Evolutionary conservation across 192 early-diverging fungal species (phyloP).

Genomic region (Coemansia sp.): DNA sequence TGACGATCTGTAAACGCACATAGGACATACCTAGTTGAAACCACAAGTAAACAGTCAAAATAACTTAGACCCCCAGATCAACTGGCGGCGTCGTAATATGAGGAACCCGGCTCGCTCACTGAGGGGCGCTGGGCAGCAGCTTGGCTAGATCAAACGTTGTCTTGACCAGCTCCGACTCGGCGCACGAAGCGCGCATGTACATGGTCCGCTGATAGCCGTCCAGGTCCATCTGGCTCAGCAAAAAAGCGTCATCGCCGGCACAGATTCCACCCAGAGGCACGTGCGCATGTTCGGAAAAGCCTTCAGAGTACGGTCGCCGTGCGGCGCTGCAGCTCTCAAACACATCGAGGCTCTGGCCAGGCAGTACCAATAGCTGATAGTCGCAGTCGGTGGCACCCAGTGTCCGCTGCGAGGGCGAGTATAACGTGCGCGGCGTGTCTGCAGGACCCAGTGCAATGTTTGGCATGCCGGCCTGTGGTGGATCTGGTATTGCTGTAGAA

Average conservation of each 20-base stretch:
- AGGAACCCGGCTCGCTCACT: not conserved
- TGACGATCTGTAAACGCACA: too few species aligned
- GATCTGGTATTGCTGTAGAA: constrained; percentile 5
- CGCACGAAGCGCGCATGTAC: constrained; percentile 40
- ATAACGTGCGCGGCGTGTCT: constrained; percentile 7
- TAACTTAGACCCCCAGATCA: not conserved
- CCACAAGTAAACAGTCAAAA: not conserved
- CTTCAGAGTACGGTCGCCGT: constrained; percentile 26
- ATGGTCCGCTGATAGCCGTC: constrained; percentile 22
- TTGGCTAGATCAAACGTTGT: constrained; percentile 44
- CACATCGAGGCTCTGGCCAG: constrained; percentile 4
- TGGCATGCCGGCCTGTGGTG: not conserved
- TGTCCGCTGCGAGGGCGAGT: constrained; percentile 26
- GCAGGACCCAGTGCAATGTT: not conserved
- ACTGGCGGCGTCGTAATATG: not conserved
- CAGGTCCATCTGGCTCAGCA: not conserved
- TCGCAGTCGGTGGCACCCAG: constrained; percentile 2
- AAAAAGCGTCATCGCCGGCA: not conserved
- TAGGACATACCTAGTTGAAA: too few species aligned
- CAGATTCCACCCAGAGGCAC: not conserved
- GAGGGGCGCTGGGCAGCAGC: constrained; percentile 33
- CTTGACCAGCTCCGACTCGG: constrained; percentile 35
- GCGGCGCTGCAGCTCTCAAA: constrained; percentile 2
- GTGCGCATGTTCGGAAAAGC: constrained; percentile 12
- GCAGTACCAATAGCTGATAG: constrained; percentile 6